Percentiles rank a stretch among this genome's conserved stretches.
Conservation (phyloP, 495 filamentous ascomycete genomes). For the Aspergillus leporis region DNA sequence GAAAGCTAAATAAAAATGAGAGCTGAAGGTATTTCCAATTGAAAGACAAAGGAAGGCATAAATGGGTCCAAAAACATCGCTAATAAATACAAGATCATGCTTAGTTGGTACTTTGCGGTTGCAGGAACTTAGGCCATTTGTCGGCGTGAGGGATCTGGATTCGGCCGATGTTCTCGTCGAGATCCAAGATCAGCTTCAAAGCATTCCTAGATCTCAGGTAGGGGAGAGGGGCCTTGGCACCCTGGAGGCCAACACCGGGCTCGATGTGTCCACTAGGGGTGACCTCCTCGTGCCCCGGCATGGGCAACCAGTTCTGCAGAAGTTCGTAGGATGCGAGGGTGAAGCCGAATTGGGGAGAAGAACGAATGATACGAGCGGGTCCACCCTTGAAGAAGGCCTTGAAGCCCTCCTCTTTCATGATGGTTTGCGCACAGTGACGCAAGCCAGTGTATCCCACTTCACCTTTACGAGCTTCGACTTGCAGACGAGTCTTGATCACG, state of each 20-base stretch:
- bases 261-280: conserved; percentile 46
- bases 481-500: conserved; percentile 97
- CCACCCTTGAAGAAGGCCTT: conserved; percentile 98
- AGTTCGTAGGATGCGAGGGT: conserved; percentile 94
- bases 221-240: conserved; percentile 68
- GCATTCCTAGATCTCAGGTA: conserved; percentile 89
- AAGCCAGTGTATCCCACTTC: conserved; percentile 83
- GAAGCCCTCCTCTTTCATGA: conserved; percentile 89
- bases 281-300: conserved; percentile 65
- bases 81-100: conserved; percentile 29
- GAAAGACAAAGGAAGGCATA: conserved; percentile 21
- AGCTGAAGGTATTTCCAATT: conserved; percentile 22
- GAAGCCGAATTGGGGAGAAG: conserved; percentile 96
- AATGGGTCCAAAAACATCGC: conserved; percentile 31
- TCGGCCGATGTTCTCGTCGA: conserved; percentile 87
- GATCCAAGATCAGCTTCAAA: conserved; percentile 93
- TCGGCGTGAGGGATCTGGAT: conserved; percentile 56
- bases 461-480: conserved; percentile 95
- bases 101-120: conserved; percentile 35
- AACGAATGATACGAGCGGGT: conserved; percentile 88
- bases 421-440: conserved; percentile 80
- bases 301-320: conserved; percentile 77
- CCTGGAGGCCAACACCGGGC: conserved; percentile 56
- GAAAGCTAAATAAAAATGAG: background rate
- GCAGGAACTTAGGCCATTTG: conserved; percentile 44